Percentiles rank a stretch among this genome's conserved stretches.
Evolutionary conservation across 306 rosid genomes (phyloP).

Genomic region (Oxytropis ochrocephala): DNA sequence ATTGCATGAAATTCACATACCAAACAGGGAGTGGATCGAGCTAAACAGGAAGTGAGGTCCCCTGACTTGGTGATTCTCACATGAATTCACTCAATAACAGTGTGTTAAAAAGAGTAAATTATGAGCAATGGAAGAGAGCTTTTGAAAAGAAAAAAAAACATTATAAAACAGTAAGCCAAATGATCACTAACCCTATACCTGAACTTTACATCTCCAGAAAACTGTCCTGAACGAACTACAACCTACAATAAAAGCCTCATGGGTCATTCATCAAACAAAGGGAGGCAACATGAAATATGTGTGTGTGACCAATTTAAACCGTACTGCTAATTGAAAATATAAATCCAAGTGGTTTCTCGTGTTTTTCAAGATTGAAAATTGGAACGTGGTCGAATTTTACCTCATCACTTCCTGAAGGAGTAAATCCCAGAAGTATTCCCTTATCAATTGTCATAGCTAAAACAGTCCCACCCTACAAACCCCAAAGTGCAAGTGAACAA

Average conservation of each 20-base stretch:
- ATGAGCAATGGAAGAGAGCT: neutral
- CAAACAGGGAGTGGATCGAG: neutral
- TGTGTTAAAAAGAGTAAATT: neutral
- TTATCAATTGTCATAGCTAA: slow-evolving; percentile 76
- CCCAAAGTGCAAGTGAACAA: neutral
- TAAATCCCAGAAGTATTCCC: slow-evolving; percentile 87
- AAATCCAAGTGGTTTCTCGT: slow-evolving; percentile 1
- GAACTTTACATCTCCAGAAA: slow-evolving; percentile 81
- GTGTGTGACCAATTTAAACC: neutral
- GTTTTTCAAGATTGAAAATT: neutral
- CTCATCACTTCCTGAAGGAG: slow-evolving; percentile 63
- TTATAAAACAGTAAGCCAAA: slow-evolving; percentile 10
- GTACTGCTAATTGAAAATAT: neutral
- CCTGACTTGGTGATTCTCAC: neutral
- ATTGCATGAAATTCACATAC: neutral
- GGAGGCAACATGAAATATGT: neutral
- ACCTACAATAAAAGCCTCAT: slow-evolving; percentile 43
- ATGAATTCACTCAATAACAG: neutral
- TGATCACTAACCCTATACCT: slow-evolving; percentile 46
- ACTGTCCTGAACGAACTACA: slow-evolving; percentile 69
- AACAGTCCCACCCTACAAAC: slow-evolving; percentile 78
- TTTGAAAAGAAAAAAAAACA: neutral
- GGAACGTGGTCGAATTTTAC: slow-evolving; percentile 28
- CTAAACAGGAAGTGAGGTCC: neutral
- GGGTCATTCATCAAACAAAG: slow-evolving; percentile 12